Conservation (phyloP, 2,329 filamentous ascomycete genomes). For the Sarocladium strictum region DNA sequence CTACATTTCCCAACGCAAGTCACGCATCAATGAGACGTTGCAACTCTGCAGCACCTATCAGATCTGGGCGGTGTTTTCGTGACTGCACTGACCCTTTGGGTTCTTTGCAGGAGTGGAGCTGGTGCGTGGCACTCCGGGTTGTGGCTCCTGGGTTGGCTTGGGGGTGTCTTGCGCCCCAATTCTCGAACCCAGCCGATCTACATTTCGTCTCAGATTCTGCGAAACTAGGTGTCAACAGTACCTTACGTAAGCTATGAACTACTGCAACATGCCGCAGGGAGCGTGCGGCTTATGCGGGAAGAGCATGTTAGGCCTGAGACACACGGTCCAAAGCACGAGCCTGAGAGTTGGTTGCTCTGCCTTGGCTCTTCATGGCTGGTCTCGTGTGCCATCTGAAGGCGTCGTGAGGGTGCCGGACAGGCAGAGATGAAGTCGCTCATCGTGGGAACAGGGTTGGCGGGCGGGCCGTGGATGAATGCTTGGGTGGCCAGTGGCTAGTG, state of each 20-base stretch:
- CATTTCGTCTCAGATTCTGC: conserved; percentile 9
- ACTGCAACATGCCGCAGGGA: background rate
- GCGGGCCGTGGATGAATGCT: background rate
- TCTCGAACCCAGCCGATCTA: conserved; percentile 7
- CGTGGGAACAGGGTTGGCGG: background rate
- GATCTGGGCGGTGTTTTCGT: background rate
- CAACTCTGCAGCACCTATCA: background rate
- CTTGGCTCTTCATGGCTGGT: background rate
- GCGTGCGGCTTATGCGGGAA: background rate
- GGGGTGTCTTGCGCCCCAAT: conserved; percentile 7
- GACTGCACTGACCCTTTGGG: background rate
- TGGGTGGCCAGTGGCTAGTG: background rate
- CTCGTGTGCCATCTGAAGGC: background rate
- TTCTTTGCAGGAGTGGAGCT: background rate
- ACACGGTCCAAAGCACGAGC: background rate
- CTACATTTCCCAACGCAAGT: too few species aligned
- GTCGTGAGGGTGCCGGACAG: conserved; percentile 4
- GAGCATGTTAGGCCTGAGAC: background rate
- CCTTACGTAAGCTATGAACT: background rate
- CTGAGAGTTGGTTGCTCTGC: background rate
- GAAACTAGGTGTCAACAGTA: background rate
- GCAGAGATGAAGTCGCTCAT: conserved; percentile 12
- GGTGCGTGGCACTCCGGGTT: conserved; percentile 1
- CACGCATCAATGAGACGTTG: background rate
- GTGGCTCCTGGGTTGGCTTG: conserved; percentile 7